Evolutionary conservation across 2,329 filamentous ascomycete genomes (phyloP), one percentile per base, ranked within the genome.

Genomic region (Colletotrichum somersetense): DNA sequence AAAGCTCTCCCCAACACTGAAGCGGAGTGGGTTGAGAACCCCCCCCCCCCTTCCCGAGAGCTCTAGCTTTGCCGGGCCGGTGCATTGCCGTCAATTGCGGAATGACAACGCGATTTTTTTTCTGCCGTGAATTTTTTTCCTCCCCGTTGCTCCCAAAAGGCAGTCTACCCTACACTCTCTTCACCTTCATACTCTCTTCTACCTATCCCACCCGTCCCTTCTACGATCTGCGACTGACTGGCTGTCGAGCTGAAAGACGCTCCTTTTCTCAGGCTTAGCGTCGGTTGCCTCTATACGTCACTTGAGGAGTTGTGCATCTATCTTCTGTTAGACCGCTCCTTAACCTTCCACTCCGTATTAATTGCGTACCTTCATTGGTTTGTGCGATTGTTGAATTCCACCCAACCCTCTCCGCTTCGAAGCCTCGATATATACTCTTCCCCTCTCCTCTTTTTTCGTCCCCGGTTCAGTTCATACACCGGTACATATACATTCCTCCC

Each of bases 31-130:
- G 48, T 18, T 46, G 64, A 64, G 57, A 63, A 72, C 68, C 11
- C 53, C 26, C 26, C 3, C 26, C 70, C 44, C 46, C 46, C 46
- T 48, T 48, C 46, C 46, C 53, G 62, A 64, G 55, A 72, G 70
- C 70, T 69, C 70, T 59, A 72, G 56, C 48, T 52, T 48, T 48
- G 59, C 70, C 66, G 70, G 70, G 59, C 70, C 70, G 70, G 70
- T 69, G 66, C 66, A 72, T 72, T 70, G 55, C 70, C 69, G 69
- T 72, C 69, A 72, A 71, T 71, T 67, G 63, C 46, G 66, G 67
- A 66, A 71, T 71, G 67, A 67, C 67, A 67, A 55, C 38, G 55
- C 69, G 46, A 69, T 46, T 46, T 71, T 71, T 67, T 69, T 65
- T 69, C 55, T 62, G 55, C 42, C 58, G 46, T 42, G 46, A 72